Percentiles rank a stretch among this genome's conserved stretches.
Conservation (phyloP, 2,329 filamentous ascomycete genomes). For the Ceratocystis ficicola region DNA sequence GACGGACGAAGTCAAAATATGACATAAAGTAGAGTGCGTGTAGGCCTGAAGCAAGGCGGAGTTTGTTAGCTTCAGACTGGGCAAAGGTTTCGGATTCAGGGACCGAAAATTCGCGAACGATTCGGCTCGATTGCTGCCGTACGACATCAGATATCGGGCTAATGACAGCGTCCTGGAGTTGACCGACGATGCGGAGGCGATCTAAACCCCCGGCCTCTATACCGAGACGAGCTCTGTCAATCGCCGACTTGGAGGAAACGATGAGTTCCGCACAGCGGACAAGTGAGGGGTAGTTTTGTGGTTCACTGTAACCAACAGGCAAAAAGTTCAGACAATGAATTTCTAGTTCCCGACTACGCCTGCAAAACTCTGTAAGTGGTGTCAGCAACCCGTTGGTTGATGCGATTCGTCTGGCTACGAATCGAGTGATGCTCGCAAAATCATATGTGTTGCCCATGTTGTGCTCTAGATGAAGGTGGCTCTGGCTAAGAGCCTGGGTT, state of each 20-base stretch:
- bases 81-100: constrained; percentile 44
- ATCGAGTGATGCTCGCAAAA: constrained; percentile 66
- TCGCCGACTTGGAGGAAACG: constrained; percentile 59
- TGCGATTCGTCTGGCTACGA: constrained; percentile 64
- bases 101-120: constrained; percentile 73
- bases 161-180: too few species aligned
- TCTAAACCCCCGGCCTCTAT: constrained; percentile 69
- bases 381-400: constrained; percentile 66
- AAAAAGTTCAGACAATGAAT: constrained; percentile 64
- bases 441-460: constrained; percentile 71
- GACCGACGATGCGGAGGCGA: constrained; percentile 35
- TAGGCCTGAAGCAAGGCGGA: constrained; percentile 60
- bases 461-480: constrained; percentile 72
- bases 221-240: constrained; percentile 53
- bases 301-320: constrained; percentile 32
- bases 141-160: too few species aligned
- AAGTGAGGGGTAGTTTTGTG: constrained; percentile 65
- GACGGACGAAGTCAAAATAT: constrained; percentile 27
- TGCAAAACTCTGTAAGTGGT: constrained; percentile 64
- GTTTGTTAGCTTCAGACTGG: constrained; percentile 61
- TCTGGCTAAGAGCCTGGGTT: constrained; percentile 66
- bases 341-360: constrained; percentile 74
- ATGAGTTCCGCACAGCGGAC: constrained; percentile 74
- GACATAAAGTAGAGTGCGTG: constrained; percentile 67
- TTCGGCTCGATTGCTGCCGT: constrained; percentile 39